phyloP scores from a whole-genome alignment of 129 eudicot species.

The Arctium minus region DNA sequence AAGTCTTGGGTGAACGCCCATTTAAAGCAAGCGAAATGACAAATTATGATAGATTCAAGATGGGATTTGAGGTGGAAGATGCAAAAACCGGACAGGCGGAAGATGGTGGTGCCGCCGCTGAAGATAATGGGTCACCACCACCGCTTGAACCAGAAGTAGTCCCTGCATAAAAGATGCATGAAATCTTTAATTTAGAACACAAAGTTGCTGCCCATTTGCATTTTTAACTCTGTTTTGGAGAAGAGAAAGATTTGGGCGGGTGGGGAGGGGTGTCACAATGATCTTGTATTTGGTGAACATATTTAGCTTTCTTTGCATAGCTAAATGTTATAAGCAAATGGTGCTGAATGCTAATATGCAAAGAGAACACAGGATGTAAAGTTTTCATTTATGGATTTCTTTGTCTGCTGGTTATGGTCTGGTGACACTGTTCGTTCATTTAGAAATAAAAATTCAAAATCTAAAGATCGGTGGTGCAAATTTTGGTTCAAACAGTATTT shows the following conservation, averaged over 20 bases:
- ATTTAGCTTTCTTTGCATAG: slow-evolving; percentile 13
- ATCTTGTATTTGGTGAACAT: slow-evolving; percentile 21
- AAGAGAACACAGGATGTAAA: slow-evolving; percentile 23
- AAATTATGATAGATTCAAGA: slow-evolving; percentile 77
- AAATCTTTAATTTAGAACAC: neutral
- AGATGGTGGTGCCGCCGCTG: slow-evolving; percentile 14
- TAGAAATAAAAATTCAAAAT: neutral
- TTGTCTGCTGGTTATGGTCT: neutral
- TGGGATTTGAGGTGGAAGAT: slow-evolving; percentile 58
- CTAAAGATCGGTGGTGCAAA: neutral
- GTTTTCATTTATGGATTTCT: slow-evolving; percentile 12
- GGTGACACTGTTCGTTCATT: too few relatives aligned
- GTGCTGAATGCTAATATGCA: slow-evolving; percentile 16
- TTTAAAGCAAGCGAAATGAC: slow-evolving; percentile 65
- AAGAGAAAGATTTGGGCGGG: slow-evolving; percentile 8
- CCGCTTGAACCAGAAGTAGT: slow-evolving; percentile 66
- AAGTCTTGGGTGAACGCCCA: slow-evolving; percentile 85
- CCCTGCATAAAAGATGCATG: slow-evolving; percentile 33
- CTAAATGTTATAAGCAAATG: slow-evolving; percentile 8
- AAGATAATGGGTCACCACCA: slow-evolving; percentile 40
- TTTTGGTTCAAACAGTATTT: neutral
- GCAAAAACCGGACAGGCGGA: slow-evolving; percentile 20
- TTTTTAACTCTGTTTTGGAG: neutral
- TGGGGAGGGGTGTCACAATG: slow-evolving; percentile 12
- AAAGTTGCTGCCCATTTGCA: slow-evolving; percentile 17